phyloP scores from a whole-genome alignment of 2,329 filamentous ascomycete species.

The Neocatenulostroma microsporum region DNA sequence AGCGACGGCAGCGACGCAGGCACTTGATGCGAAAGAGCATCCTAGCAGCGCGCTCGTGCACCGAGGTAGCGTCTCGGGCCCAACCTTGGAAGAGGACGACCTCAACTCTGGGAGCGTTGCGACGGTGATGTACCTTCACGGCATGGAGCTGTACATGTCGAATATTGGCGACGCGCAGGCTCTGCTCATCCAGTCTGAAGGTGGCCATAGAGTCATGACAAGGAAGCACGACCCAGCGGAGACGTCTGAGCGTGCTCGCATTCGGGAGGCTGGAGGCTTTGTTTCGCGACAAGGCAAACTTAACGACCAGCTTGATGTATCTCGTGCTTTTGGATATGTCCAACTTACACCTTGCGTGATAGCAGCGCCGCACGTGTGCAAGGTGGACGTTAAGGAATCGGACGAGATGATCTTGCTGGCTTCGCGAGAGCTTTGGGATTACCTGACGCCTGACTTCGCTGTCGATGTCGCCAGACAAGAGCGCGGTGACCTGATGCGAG shows the following conservation, averaged over 20 bases:
- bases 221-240: conserved; percentile 91
- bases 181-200: conserved; percentile 87
- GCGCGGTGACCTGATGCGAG: conserved; percentile 83
- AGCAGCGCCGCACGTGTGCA: conserved; percentile 75
- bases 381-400: conserved; percentile 71
- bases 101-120: conserved; percentile 84
- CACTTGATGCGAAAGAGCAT: conserved; percentile 64
- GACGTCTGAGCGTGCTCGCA: conserved; percentile 71
- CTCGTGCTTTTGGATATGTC: conserved; percentile 89
- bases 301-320: conserved; percentile 86
- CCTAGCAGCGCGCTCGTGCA: conserved; percentile 47
- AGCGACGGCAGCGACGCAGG: conserved; percentile 72
- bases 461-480: conserved; percentile 87
- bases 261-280: conserved; percentile 89
- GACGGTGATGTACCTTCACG: conserved; percentile 81
- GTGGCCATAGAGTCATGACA: conserved; percentile 73
- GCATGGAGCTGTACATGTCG: conserved; percentile 84
- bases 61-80: conserved; percentile 62
- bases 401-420: conserved; percentile 92
- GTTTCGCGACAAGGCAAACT: conserved; percentile 90
- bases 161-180: conserved; percentile 95
- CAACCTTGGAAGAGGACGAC: conserved; percentile 80
- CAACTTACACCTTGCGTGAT: conserved; percentile 89
- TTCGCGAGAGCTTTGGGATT: conserved; percentile 92
- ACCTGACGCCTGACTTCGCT: conserved; percentile 77